phyloP scores from a whole-genome alignment of 257 asterid species.

The Nicotiana otophora region DNA sequence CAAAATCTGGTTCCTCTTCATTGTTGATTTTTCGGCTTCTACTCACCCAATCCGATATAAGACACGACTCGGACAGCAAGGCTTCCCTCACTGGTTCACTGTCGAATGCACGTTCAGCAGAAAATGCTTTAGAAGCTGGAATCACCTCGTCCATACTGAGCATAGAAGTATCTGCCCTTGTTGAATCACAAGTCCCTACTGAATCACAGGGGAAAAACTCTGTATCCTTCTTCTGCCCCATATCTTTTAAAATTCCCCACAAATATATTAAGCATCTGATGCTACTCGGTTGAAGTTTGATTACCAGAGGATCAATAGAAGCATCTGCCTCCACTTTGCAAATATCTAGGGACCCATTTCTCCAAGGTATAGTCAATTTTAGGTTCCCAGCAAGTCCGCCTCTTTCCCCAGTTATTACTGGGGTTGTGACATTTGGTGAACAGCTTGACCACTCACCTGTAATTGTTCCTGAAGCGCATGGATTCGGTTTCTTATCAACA shows the following conservation, averaged over 20 bases:
- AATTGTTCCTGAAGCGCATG: constrained; percentile 35
- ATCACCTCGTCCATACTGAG: constrained; percentile 35
- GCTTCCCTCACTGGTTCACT: constrained; percentile 42
- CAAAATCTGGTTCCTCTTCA: constrained; percentile 82
- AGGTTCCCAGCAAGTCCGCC: constrained; percentile 87
- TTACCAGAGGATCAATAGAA: constrained; percentile 63
- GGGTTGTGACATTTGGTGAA: constrained; percentile 42
- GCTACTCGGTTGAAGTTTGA: constrained; percentile 70
- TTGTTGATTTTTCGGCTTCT: constrained; percentile 36
- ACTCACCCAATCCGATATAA: constrained; percentile 88
- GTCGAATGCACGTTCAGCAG: constrained; percentile 28
- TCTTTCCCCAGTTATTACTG: constrained; percentile 59
- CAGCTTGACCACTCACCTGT: constrained; percentile 37
- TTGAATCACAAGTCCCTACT: constrained; percentile 29
- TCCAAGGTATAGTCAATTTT: constrained; percentile 84
- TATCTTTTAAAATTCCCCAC: constrained; percentile 57
- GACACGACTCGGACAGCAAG: constrained; percentile 75
- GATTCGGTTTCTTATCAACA: constrained; percentile 37
- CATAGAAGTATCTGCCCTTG: constrained; percentile 35
- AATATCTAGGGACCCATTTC: constrained; percentile 82
- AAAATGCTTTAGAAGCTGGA: constrained; percentile 30
- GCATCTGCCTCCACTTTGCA: constrained; percentile 84
- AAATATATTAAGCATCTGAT: constrained; percentile 51
- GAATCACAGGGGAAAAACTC: constrained; percentile 22
- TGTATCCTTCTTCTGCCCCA: constrained; percentile 26